A percentile compares a stretch with the other conserved stretches of the same genome.
Conservation (phyloP, 345 rosid species). For the Pugionium cornutum region DNA sequence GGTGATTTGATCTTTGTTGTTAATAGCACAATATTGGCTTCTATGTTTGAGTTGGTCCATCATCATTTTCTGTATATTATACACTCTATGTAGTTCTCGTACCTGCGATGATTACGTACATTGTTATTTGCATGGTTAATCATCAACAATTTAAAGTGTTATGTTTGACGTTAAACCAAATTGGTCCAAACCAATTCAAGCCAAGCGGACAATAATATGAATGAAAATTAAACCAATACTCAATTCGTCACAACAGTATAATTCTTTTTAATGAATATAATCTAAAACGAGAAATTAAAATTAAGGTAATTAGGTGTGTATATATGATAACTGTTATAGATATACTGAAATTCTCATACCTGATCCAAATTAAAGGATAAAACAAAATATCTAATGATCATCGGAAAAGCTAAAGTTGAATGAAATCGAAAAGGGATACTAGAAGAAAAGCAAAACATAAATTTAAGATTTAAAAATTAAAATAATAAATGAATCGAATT, state of each 20-base stretch:
- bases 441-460: neutral
- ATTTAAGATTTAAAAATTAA: neutral
- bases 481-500: neutral
- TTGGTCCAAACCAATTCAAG: neutral
- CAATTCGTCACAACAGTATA: neutral
- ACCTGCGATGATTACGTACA: constrained; percentile 52
- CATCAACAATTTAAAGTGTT: neutral
- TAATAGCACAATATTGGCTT: constrained; percentile 38
- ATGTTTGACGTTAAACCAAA: neutral
- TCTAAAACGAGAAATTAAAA: neutral
- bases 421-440: neutral
- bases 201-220: neutral
- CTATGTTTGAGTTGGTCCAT: constrained; percentile 63
- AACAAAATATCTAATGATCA: too few relatives aligned
- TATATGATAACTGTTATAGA: neutral
- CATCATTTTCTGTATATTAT: constrained; percentile 64
- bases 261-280: neutral
- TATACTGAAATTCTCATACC: neutral
- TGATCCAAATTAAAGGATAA: too few relatives aligned
- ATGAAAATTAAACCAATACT: neutral
- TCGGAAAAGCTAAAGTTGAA: neutral
- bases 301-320: neutral
- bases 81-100: constrained; percentile 74
- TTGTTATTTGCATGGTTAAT: constrained; percentile 6
- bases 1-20: constrained; percentile 33